Evolutionary conservation across 2,329 filamentous ascomycete species (phyloP).

Genomic region (Dactylellina sp.): DNA sequence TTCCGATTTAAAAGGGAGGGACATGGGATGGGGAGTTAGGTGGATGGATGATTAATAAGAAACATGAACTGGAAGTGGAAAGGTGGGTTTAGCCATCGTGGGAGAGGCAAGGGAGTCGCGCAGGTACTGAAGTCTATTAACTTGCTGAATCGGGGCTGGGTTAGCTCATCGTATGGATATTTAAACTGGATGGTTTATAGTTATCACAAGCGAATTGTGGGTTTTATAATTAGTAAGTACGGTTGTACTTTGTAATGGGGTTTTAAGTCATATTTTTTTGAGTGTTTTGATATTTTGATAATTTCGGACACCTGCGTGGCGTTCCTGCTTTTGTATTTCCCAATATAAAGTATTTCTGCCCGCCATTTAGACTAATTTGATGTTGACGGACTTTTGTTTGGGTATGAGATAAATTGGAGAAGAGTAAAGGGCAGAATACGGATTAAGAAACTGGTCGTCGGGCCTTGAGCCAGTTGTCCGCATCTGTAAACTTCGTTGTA

Average conservation of each 20-base stretch:
- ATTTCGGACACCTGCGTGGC: neutral
- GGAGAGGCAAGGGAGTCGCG: too few species aligned
- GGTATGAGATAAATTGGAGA: too few species aligned
- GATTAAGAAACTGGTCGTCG: constrained; percentile 57
- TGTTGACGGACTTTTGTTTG: too few species aligned
- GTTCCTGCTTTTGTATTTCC: too few species aligned
- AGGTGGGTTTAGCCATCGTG: too few species aligned
- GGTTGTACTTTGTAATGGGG: neutral
- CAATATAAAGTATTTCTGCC: neutral
- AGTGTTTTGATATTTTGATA: neutral
- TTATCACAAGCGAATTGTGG: neutral
- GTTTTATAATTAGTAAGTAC: neutral
- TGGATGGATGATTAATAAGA: too few species aligned
- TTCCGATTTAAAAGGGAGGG: too few species aligned
- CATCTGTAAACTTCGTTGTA: constrained; percentile 70
- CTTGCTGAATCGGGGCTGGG: neutral
- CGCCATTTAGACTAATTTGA: too few species aligned
- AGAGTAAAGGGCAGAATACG: neutral
- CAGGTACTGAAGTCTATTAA: too few species aligned
- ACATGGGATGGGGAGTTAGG: too few species aligned
- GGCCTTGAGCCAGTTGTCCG: constrained; percentile 70
- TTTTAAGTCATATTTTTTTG: neutral
- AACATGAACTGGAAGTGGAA: too few species aligned
- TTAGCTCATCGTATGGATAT: neutral
- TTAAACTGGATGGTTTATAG: neutral